phyloP scores from a whole-genome alignment of 345 rosid genomes.

The Citrus hindsii region DNA sequence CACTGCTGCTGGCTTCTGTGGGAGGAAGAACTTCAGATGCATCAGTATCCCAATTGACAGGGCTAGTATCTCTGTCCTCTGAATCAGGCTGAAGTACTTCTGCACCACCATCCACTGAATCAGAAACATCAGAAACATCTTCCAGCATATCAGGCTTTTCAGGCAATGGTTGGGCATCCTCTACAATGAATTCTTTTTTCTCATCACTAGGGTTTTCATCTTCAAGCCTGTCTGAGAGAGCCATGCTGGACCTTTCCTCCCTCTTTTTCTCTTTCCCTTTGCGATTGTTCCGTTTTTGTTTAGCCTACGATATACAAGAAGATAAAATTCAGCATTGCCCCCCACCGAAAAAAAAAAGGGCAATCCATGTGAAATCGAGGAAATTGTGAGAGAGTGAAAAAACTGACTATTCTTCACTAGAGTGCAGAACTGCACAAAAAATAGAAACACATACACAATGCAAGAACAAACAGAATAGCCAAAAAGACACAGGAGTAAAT shows the following conservation, averaged over 20 bases:
- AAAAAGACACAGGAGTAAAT: background rate
- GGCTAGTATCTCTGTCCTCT: conserved; percentile 78
- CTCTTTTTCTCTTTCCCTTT: conserved; percentile 78
- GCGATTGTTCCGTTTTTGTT: conserved; percentile 84
- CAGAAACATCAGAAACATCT: conserved; percentile 80
- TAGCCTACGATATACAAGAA: conserved; percentile 44
- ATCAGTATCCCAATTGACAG: conserved; percentile 82
- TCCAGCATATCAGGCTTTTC: conserved; percentile 65
- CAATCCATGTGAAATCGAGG: background rate
- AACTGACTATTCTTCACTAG: background rate
- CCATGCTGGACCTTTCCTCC: conserved; percentile 47
- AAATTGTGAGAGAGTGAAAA: background rate
- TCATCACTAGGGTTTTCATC: conserved; percentile 38
- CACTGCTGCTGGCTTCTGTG: conserved; percentile 54
- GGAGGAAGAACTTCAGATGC: conserved; percentile 66
- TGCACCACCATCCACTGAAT: conserved; percentile 60
- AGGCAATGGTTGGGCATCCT: conserved; percentile 39
- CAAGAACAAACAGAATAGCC: background rate
- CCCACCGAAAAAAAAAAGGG: background rate
- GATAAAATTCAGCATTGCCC: background rate
- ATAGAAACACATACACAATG: background rate
- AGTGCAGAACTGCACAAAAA: background rate
- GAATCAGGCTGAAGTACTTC: conserved; percentile 74
- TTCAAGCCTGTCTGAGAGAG: conserved; percentile 38
- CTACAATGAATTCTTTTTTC: conserved; percentile 40